These are phyloP conservation scores for Dendrocalamus sinicus DNA, from an alignment of 176 grass and related monocot genomes.

Conservation along the genomic window DNA sequence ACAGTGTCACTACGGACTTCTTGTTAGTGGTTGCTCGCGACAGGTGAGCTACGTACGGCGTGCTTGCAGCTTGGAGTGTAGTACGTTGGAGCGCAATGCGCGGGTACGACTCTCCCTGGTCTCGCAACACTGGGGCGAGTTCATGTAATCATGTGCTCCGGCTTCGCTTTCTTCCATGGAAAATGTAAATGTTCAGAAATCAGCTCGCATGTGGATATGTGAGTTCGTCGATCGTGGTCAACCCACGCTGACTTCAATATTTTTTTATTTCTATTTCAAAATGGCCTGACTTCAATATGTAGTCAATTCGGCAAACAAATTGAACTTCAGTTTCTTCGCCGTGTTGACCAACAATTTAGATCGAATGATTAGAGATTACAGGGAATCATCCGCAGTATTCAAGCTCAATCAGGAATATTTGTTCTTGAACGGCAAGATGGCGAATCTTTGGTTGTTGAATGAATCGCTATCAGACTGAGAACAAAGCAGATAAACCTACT, in stretches of 20 bases:
- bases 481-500: conserved; percentile 4
- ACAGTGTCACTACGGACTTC: background rate
- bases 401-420: conserved; percentile 33
- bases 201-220: background rate
- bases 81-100: background rate
- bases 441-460: conserved; percentile 39
- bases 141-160: background rate
- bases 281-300: background rate
- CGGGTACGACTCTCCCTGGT: background rate
- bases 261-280: background rate
- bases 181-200: background rate
- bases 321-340: background rate
- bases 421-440: conserved; percentile 36
- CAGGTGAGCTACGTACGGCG: background rate
- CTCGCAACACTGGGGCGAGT: background rate
- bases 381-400: conserved; percentile 23
- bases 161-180: background rate
- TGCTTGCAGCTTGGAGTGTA: background rate
- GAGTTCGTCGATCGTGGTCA: background rate
- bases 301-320: background rate
- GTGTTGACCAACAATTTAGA: background rate
- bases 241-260: too few relatives aligned
- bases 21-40: background rate
- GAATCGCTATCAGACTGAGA: conserved; percentile 20
- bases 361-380: background rate